Percentiles rank a stretch among this genome's conserved stretches.
Evolutionary conservation across 2,329 filamentous ascomycete species (phyloP).

Genomic region (Cercospora nicotianae): DNA sequence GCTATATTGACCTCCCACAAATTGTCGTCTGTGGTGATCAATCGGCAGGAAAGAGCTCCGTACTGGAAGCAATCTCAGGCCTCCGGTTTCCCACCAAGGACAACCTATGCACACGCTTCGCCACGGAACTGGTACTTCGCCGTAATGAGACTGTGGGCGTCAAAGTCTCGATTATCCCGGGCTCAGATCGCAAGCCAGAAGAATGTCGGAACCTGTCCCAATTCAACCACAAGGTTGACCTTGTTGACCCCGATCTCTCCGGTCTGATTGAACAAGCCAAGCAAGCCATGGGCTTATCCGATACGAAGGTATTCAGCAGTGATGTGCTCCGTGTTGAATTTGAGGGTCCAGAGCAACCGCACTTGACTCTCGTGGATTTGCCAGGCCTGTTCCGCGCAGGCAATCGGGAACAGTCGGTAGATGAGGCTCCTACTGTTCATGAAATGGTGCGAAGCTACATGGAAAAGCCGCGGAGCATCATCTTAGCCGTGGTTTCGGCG

Average conservation of each 20-base stretch:
- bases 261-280: background rate
- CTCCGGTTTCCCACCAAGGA: conserved; percentile 59
- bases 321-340: conserved; percentile 29
- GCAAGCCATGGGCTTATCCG: background rate
- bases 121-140: conserved; percentile 32
- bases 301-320: conserved; percentile 1
- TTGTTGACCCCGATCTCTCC: background rate
- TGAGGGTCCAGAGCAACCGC: conserved; percentile 19
- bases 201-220: background rate
- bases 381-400: conserved; percentile 28
- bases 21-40: conserved; percentile 60
- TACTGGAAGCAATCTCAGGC: conserved; percentile 62
- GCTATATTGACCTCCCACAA: conserved; percentile 29
- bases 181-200: background rate
- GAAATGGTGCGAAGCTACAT: conserved; percentile 43
- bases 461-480: conserved; percentile 40
- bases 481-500: conserved; percentile 46
- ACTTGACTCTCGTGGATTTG: conserved; percentile 32
- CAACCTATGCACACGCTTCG: conserved; percentile 54
- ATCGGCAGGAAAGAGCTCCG: conserved; percentile 62
- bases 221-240: background rate
- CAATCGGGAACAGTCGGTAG: conserved; percentile 33
- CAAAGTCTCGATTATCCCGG: conserved; percentile 10
- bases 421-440: conserved; percentile 40
- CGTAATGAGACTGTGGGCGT: conserved; percentile 1